Evolutionary conservation across 805 yeast genomes (phyloP).

Genomic region (Clavispora asparagi): DNA sequence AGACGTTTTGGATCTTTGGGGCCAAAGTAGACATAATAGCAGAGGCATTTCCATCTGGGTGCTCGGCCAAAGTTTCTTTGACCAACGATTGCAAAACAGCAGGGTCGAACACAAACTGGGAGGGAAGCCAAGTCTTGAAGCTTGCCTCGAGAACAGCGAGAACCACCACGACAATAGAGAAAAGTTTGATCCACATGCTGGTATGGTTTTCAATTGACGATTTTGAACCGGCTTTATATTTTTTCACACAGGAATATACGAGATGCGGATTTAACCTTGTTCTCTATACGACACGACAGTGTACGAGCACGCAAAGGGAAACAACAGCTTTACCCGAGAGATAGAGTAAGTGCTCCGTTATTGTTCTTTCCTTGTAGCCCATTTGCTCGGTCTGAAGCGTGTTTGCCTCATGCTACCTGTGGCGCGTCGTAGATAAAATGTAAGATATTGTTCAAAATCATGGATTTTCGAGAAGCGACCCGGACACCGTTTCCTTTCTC

Average conservation of each 20-base stretch:
- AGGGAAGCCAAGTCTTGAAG: slow-evolving; percentile 65
- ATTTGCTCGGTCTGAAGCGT: no score
- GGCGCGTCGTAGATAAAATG: no score
- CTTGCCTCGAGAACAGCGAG: slow-evolving; percentile 35
- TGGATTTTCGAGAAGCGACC: no score
- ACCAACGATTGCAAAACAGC: slow-evolving; percentile 54
- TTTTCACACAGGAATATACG: not conserved
- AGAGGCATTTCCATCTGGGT: slow-evolving; percentile 57
- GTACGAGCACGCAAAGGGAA: no score
- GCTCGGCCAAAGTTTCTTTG: slow-evolving; percentile 45
- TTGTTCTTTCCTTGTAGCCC: no score
- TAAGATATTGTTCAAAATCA: no score
- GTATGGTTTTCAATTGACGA: not conserved
- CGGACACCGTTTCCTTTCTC: no score
- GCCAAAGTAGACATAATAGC: slow-evolving; percentile 61
- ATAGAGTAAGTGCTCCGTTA: no score
- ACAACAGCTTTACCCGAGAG: no score
- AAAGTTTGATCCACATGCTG: slow-evolving; percentile 9
- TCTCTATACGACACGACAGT: slow-evolving; percentile 1
- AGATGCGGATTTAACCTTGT: not conserved
- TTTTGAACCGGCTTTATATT: not conserved
- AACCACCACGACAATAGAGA: slow-evolving; percentile 19
- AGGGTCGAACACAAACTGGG: slow-evolving; percentile 65
- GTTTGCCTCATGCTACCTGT: no score
- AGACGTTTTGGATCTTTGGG: slow-evolving; percentile 38